These are phyloP conservation scores for Aspergillus ostianus DNA, from an alignment of 495 filamentous ascomycete genomes.

Conservation along the genomic window DNA sequence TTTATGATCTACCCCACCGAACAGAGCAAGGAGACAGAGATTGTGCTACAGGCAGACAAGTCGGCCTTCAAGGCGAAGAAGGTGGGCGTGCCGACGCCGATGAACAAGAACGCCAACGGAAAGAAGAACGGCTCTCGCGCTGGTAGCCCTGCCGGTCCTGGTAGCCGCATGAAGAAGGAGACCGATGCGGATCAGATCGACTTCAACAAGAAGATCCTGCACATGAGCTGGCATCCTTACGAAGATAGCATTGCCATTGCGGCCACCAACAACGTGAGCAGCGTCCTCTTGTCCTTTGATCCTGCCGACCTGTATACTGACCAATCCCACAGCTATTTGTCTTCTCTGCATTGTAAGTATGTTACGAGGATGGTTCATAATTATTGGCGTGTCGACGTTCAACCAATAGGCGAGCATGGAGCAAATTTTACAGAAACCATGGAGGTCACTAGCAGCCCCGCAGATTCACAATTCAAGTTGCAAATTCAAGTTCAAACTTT, in stretches of 20 bases:
- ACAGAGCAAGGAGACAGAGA: conserved; percentile 91
- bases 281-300: too few relatives aligned
- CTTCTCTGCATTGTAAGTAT: conserved; percentile 87
- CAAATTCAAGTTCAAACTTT: conserved; percentile 20
- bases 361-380: conserved; percentile 21
- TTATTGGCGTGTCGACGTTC: conserved; percentile 30
- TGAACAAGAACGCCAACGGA: conserved; percentile 76
- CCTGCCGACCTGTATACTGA: conserved; percentile 16
- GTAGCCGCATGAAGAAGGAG: conserved; percentile 96
- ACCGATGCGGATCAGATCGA: conserved; percentile 99
- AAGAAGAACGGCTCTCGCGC: conserved; percentile 84
- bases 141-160: conserved; percentile 86
- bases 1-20: conserved; percentile 99
- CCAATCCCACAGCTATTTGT: conserved; percentile 72
- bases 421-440: conserved; percentile 14
- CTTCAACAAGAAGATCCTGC: conserved; percentile 99
- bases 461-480: conserved; percentile 22
- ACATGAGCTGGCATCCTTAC: conserved; percentile 99
- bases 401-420: conserved; percentile 12
- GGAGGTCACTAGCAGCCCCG: conserved; percentile 20
- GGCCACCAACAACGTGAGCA: conserved; percentile 94
- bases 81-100: conserved; percentile 95
- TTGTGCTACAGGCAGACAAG: conserved; percentile 96
- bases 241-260: conserved; percentile 99
- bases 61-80: conserved; percentile 99